These are phyloP conservation scores for Coniella lustricola DNA, from an alignment of 2,329 filamentous ascomycete species.

Conservation along the genomic window DNA sequence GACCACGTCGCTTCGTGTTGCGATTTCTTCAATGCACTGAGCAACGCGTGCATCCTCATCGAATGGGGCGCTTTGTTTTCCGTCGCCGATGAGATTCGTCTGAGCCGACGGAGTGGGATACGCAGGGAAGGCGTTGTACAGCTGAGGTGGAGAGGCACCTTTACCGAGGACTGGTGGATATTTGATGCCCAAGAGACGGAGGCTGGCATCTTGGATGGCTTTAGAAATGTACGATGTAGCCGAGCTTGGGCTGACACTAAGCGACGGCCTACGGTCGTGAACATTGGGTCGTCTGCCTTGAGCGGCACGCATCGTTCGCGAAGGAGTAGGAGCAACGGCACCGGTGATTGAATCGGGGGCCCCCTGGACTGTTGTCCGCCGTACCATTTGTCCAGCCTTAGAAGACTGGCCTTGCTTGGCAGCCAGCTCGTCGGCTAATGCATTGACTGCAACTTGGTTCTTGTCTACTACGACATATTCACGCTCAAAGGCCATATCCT, in stretches of 20 bases:
- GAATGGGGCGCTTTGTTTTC: slow-evolving; percentile 49
- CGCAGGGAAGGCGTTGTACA: slow-evolving; percentile 75
- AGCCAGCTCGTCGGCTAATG: slow-evolving; percentile 89
- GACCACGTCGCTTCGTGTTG: slow-evolving; percentile 89
- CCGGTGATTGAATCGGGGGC: slow-evolving; percentile 61
- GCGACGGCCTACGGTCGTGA: slow-evolving; percentile 68
- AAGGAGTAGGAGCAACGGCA: slow-evolving; percentile 58
- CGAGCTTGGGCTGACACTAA: slow-evolving; percentile 63
- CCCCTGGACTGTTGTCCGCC: slow-evolving; percentile 73
- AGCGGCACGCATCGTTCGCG: slow-evolving; percentile 68
- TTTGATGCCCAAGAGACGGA: slow-evolving; percentile 64
- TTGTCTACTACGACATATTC: slow-evolving; percentile 97
- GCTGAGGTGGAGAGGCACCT: slow-evolving; percentile 63
- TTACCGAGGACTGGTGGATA: slow-evolving; percentile 58
- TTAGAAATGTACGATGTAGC: slow-evolving; percentile 90
- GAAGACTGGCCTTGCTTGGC: slow-evolving; percentile 54
- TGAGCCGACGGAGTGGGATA: slow-evolving; percentile 65
- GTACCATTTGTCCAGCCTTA: slow-evolving; percentile 57
- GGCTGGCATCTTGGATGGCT: slow-evolving; percentile 86
- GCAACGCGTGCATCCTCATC: slow-evolving; percentile 78
- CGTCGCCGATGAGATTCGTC: slow-evolving; percentile 60
- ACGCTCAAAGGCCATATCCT: slow-evolving; percentile 83
- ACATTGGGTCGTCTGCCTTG: slow-evolving; percentile 55
- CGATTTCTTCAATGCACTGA: slow-evolving; percentile 82
- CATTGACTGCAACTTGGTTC: slow-evolving; percentile 90